A percentile compares a stretch with the other conserved stretches of the same genome.
These are phyloP conservation scores for Cyberlindnera amylophila DNA, from an alignment of 805 yeast species.

Conservation along the genomic window DNA sequence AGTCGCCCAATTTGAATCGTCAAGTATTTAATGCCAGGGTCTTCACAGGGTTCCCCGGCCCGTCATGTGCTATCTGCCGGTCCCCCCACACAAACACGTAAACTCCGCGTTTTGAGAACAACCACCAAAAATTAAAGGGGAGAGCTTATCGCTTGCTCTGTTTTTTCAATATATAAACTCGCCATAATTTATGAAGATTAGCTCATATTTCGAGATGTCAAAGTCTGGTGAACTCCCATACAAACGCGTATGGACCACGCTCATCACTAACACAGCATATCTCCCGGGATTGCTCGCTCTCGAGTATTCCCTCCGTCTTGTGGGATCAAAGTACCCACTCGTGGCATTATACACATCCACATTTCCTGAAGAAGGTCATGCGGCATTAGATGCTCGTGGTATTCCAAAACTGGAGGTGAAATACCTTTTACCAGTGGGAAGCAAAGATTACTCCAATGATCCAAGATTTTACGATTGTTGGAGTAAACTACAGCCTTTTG, in stretches of 20 bases:
- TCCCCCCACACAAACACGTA: too few species aligned
- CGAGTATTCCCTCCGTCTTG: conserved; percentile 41
- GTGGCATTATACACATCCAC: conserved; percentile 52
- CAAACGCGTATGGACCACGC: conserved; percentile 47
- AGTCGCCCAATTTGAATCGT: too few species aligned
- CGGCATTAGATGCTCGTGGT: conserved; percentile 34
- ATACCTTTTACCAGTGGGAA: conserved; percentile 39
- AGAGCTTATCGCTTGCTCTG: too few species aligned
- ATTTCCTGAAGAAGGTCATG: conserved; percentile 39
- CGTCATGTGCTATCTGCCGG: too few species aligned
- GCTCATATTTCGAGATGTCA: too few species aligned
- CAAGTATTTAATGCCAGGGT: too few species aligned
- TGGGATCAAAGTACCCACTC: conserved; percentile 45
- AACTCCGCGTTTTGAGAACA: too few species aligned
- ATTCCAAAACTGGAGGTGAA: conserved; percentile 41
- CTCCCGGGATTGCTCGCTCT: conserved; percentile 49
- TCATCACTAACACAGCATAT: conserved; percentile 49
- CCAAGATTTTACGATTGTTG: conserved; percentile 57
- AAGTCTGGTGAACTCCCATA: conserved; percentile 4
- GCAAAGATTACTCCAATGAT: conserved; percentile 46
- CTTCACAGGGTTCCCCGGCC: too few species aligned
- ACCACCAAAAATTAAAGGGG: too few species aligned
- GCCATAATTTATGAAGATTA: too few species aligned
- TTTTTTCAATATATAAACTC: too few species aligned
- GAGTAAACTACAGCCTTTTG: conserved; percentile 57